Base-by-base conservation (phyloP, 495 filamentous ascomycete genomes). In the Jackrogersella multiformis region DNA sequence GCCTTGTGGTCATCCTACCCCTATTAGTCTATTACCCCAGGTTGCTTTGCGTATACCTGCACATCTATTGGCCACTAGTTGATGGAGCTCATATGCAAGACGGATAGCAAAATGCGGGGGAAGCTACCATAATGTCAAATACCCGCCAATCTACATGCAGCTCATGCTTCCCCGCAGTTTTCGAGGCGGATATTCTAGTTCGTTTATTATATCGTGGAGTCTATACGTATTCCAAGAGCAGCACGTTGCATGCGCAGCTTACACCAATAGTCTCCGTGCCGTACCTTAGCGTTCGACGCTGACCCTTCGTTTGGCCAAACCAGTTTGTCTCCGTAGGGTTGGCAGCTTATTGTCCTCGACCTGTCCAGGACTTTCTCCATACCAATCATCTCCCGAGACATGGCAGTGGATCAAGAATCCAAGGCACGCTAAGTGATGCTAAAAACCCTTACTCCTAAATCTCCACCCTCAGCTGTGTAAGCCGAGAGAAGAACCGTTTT, bases 51-150 rank as follows among this genome's bases (percentile, higher is more conserved):
- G 52, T 55, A 52, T 34, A 28, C 9, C 61, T 54, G 9, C 36
- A 24, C 44, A 13, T 46, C 49, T 38, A 66, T 68, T 57, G 59
- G 67, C 55, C 68, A 64, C 51, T 79, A 52, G 81, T 70, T 15
- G 55, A 61, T 58, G 67, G 61, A 70, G 61, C 52, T 61, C 42
- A 12, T 54, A 70, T 66, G 67, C 67, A 66, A 55, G 61, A 57
- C n/a, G 51, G 39, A 54, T 32, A 24, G 12, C 38, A 56, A 45
- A 70, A 70, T 70, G 67, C 67, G 67, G 67, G 67, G 66, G 62
- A 70, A 49, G 61, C 49, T 51, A 64, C 32, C 30, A 30, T 54
- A 44, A 70, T 28, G 67, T 61, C 57, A 70, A 70, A 70, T 70
- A 70, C 44, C 67, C 67, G 67, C 62, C 56, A 66, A 68, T 35